Evolutionary conservation across 139 green algal species (phyloP).

Genomic region (Microglena sp.): DNA sequence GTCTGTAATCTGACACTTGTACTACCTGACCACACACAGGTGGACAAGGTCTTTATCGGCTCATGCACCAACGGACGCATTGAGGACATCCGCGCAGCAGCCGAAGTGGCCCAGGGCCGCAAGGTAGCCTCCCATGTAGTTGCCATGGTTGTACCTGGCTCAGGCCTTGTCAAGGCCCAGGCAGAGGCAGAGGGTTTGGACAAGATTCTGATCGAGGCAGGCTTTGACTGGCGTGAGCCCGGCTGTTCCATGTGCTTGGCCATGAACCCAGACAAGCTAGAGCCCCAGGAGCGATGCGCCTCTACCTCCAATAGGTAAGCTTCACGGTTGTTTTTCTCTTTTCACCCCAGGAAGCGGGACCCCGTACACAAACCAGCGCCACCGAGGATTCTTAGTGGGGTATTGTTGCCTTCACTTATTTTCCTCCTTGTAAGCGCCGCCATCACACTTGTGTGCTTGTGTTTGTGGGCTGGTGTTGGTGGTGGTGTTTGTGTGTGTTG

Average conservation of each 20-base stretch:
- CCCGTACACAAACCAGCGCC: too few relatives aligned
- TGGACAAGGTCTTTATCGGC: conserved; percentile 44
- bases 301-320: conserved; percentile 40
- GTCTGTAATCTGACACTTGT: too few relatives aligned
- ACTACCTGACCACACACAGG: too few relatives aligned
- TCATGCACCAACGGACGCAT: conserved; percentile 39
- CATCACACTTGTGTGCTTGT: too few relatives aligned
- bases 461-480: too few relatives aligned
- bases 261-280: conserved; percentile 40
- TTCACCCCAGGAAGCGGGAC: too few relatives aligned
- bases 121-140: conserved; percentile 21
- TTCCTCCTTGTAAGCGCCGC: too few relatives aligned
- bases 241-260: conserved; percentile 34
- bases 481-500: too few relatives aligned
- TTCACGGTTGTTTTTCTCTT: too few relatives aligned
- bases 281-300: conserved; percentile 28
- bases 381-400: too few relatives aligned
- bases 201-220: conserved; percentile 31
- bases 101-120: conserved; percentile 24
- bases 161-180: conserved; percentile 33
- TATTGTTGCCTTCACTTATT: too few relatives aligned
- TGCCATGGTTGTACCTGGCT: conserved; percentile 38
- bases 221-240: conserved; percentile 38
- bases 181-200: conserved; percentile 34
- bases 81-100: conserved; percentile 32